Conservation (phyloP, 345 rosid species). For the Bruguiera sexangula region DNA sequence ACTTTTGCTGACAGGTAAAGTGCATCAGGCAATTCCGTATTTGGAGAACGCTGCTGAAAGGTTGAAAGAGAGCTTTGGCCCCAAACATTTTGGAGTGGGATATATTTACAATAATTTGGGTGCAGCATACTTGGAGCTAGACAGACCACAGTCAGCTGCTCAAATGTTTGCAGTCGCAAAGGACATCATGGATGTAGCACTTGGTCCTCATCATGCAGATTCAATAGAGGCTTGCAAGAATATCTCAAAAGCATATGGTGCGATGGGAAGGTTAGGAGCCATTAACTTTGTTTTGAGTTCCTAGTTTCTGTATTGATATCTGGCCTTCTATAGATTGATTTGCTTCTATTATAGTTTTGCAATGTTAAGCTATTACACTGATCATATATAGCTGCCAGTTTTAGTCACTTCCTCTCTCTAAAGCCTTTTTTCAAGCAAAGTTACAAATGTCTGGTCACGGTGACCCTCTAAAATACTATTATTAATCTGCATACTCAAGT, state of each 20-base stretch:
- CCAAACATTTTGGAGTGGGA: conserved; percentile 90
- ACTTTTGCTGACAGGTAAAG: conserved; percentile 75
- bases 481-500: too few species aligned
- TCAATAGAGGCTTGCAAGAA: conserved; percentile 90
- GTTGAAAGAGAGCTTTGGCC: conserved; percentile 82
- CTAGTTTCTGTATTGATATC: conserved; percentile 3
- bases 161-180: conserved; percentile 93
- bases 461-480: not conserved
- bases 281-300: not conserved
- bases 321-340: not conserved
- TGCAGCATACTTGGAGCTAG: conserved; percentile 87
- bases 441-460: not conserved
- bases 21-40: conserved; percentile 76
- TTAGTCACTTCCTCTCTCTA: not conserved
- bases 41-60: conserved; percentile 84
- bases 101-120: conserved; percentile 92
- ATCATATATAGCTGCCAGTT: not conserved
- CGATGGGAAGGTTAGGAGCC: conserved; percentile 73
- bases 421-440: conserved; percentile 6
- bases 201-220: conserved; percentile 89
- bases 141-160: conserved; percentile 89
- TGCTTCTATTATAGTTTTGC: conserved; percentile 6
- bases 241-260: conserved; percentile 79
- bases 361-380: conserved; percentile 1
- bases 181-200: conserved; percentile 90